Evolutionary conservation across 129 eudicot genomes (phyloP).

Genomic region (Gnaphalium uliginosum): DNA sequence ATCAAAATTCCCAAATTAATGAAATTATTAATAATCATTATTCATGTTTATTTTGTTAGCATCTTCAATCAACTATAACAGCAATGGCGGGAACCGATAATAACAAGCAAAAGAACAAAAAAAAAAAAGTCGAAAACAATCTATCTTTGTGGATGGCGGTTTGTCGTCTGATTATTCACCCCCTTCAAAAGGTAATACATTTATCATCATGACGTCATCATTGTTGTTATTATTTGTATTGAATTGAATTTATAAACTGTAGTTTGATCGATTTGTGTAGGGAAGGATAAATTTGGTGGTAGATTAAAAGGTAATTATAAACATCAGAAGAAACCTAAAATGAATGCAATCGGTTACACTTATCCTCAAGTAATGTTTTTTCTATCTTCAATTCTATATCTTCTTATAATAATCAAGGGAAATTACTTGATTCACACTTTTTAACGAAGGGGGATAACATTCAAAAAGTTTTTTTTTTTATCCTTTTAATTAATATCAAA

Average conservation of each 20-base stretch:
- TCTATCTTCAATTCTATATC: background rate
- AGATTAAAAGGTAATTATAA: slow-evolving; percentile 22
- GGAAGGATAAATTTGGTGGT: slow-evolving; percentile 40
- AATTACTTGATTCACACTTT: no score
- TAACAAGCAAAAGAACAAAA: slow-evolving; percentile 33
- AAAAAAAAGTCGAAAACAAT: slow-evolving; percentile 34
- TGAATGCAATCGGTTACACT: slow-evolving; percentile 50
- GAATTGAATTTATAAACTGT: no score
- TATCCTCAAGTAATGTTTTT: slow-evolving; percentile 41
- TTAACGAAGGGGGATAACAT: background rate
- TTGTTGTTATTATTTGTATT: background rate
- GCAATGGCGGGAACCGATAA: slow-evolving; percentile 50
- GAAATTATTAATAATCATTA: background rate
- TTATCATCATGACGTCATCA: background rate
- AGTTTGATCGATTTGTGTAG: slow-evolving; percentile 21
- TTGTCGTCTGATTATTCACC: slow-evolving; percentile 57
- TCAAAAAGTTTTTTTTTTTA: no score
- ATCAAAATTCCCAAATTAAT: slow-evolving; percentile 4
- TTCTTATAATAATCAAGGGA: background rate
- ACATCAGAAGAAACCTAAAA: slow-evolving; percentile 30
- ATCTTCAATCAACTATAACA: slow-evolving; percentile 5
- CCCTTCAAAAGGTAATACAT: slow-evolving; percentile 44
- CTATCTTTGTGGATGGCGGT: slow-evolving; percentile 62
- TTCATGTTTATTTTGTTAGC: background rate
- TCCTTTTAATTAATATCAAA: no score